Evolutionary conservation across 148 eudicot genomes (phyloP).

Genomic region (Silene latifolia): DNA sequence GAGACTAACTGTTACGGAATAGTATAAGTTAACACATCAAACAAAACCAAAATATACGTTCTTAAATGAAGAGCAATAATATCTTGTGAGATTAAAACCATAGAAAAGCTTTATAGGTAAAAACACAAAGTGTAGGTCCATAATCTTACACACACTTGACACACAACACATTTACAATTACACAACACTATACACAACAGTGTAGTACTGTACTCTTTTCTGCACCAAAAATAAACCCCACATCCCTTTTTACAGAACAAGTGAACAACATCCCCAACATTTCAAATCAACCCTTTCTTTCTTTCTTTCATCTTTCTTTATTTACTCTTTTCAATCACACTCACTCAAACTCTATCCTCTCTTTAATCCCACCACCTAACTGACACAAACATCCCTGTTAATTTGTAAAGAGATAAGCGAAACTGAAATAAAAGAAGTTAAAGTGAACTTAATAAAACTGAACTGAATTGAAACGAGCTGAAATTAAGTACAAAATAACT

Average conservation of each 20-base stretch:
- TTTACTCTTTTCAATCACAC: background rate
- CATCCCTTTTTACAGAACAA: background rate
- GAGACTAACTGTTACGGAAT: too few species aligned
- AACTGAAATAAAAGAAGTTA: background rate
- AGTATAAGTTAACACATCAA: too few species aligned
- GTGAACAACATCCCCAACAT: background rate
- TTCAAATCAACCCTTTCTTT: background rate
- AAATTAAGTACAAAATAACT: too few species aligned
- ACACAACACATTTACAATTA: background rate
- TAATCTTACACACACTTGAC: background rate
- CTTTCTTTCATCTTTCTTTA: too few species aligned
- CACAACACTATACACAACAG: background rate
- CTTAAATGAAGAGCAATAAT: too few species aligned
- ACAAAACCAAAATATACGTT: too few species aligned
- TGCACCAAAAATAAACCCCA: background rate
- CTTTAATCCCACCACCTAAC: background rate
- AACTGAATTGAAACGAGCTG: too few species aligned
- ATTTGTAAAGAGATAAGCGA: background rate
- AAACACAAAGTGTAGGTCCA: background rate
- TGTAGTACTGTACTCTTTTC: background rate
- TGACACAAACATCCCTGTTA: background rate
- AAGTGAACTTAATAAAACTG: too few species aligned
- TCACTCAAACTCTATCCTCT: background rate
- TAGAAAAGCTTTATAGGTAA: background rate
- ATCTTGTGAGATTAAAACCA: background rate